Evolutionary conservation across 345 rosid genomes (phyloP).

Genomic region (Tarenaya hassleriana): DNA sequence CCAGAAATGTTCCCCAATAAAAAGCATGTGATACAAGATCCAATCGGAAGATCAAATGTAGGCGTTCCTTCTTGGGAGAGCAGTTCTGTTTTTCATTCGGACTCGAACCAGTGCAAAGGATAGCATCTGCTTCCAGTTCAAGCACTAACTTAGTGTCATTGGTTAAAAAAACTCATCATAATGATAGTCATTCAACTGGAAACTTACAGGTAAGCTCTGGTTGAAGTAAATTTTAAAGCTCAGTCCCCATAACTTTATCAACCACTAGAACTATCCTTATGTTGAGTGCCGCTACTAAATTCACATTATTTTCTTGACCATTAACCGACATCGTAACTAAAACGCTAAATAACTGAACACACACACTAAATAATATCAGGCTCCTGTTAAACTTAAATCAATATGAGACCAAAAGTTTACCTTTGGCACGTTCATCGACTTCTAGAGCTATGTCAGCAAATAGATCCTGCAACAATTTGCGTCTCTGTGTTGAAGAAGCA

Average conservation of each 20-base stretch:
- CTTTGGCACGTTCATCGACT: conserved; percentile 90
- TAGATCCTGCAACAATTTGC: conserved; percentile 72
- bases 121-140: conserved; percentile 61
- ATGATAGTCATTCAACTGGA: too few species aligned
- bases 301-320: not conserved
- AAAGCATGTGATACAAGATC: conserved; percentile 59
- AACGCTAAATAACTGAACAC: not conserved
- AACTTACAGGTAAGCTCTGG: too few species aligned
- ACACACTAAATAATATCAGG: too few species aligned
- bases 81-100: conserved; percentile 48
- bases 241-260: too few species aligned
- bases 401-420: conserved; percentile 28
- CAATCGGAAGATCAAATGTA: conserved; percentile 31
- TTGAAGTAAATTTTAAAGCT: too few species aligned
- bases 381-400: not conserved
- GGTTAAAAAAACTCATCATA: not conserved
- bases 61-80: conserved; percentile 56
- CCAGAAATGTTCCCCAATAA: conserved; percentile 66
- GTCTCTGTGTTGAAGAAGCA: conserved; percentile 78
- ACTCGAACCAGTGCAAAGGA: conserved; percentile 56
- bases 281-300: too few species aligned
- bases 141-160: not conserved
- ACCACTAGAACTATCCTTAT: too few species aligned
- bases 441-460: conserved; percentile 90
- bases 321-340: not conserved